A percentile compares a stretch with the other conserved stretches of the same genome.
Conservation (phyloP, 2,329 filamentous ascomycete genomes). For the Calonectria pseudoturangicola region DNA sequence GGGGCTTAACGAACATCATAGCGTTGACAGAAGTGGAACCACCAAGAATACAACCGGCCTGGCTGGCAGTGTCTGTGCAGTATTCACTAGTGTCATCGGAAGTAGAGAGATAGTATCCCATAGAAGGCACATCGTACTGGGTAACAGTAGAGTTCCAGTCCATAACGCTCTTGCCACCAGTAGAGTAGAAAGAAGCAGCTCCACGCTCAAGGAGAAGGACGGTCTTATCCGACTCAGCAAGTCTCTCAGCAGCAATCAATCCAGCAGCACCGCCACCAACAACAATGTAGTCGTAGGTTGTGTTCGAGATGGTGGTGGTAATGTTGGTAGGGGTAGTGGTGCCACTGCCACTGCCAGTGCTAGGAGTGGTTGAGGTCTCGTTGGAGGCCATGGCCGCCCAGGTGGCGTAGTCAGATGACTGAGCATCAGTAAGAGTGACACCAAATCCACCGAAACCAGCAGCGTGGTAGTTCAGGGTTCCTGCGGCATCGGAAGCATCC, state of each 20-base stretch:
- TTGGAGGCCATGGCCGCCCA: conserved; percentile 68
- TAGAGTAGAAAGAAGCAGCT: conserved; percentile 76
- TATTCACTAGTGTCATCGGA: conserved; percentile 79
- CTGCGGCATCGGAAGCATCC: conserved; percentile 56
- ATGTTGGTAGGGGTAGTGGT: conserved; percentile 49
- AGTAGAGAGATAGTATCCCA: conserved; percentile 82
- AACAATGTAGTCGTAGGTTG: conserved; percentile 77
- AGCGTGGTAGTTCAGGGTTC: conserved; percentile 63
- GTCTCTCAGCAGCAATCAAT: conserved; percentile 74
- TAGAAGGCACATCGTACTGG: conserved; percentile 82
- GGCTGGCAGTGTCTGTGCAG: conserved; percentile 79
- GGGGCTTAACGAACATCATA: conserved; percentile 81
- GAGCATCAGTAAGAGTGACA: conserved; percentile 60
- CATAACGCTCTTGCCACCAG: conserved; percentile 78
- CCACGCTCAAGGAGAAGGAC: conserved; percentile 76
- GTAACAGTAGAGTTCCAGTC: conserved; percentile 80
- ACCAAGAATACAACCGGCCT: conserved; percentile 83
- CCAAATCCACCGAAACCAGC: conserved; percentile 68
- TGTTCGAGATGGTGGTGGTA: conserved; percentile 56
- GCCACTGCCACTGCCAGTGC: conserved; percentile 55
- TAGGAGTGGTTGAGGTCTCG: conserved; percentile 56
- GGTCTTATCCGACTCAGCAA: conserved; percentile 77
- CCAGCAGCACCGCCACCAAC: conserved; percentile 78
- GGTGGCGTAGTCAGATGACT: conserved; percentile 62
- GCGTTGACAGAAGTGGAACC: conserved; percentile 81